phyloP scores from a whole-genome alignment of 352 stramenopile species.

The Pythium aphanidermatum region DNA sequence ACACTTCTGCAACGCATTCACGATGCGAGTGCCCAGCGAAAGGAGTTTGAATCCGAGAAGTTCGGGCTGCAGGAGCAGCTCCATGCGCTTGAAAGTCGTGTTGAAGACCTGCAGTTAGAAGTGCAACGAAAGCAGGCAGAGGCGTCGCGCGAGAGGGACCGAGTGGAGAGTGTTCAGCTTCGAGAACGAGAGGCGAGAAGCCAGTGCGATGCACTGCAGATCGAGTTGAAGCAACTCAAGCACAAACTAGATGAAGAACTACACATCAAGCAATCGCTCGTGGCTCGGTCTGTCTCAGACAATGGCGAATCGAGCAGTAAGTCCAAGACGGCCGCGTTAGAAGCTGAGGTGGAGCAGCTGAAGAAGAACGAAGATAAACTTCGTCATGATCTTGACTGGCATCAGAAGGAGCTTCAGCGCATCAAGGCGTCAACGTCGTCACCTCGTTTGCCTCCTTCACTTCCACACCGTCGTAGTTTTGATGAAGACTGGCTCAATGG shows the following conservation, averaged over 20 bases:
- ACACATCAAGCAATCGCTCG: slow-evolving; percentile 9
- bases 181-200: slow-evolving; percentile 34
- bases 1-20: slow-evolving; percentile 37
- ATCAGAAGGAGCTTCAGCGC: slow-evolving; percentile 47
- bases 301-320: background rate
- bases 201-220: slow-evolving; percentile 34
- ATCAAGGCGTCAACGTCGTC: slow-evolving; percentile 27
- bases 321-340: slow-evolving; percentile 8
- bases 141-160: slow-evolving; percentile 29
- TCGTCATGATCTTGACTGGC: slow-evolving; percentile 52
- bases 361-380: slow-evolving; percentile 40
- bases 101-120: slow-evolving; percentile 33
- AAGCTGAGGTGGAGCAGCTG: slow-evolving; percentile 34
- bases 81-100: slow-evolving; percentile 21
- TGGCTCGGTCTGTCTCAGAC: slow-evolving; percentile 4
- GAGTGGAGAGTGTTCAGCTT: slow-evolving; percentile 16
- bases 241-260: slow-evolving; percentile 30
- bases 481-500: slow-evolving; percentile 11
- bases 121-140: slow-evolving; percentile 25
- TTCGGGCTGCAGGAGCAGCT: slow-evolving; percentile 32
- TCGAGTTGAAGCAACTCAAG: slow-evolving; percentile 48
- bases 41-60: slow-evolving; percentile 34
- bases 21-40: slow-evolving; percentile 27
- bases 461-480: slow-evolving; percentile 16
- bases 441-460: slow-evolving; percentile 2